Conservation (phyloP, 2,329 filamentous ascomycete genomes). For the Fusarium acutatum region DNA sequence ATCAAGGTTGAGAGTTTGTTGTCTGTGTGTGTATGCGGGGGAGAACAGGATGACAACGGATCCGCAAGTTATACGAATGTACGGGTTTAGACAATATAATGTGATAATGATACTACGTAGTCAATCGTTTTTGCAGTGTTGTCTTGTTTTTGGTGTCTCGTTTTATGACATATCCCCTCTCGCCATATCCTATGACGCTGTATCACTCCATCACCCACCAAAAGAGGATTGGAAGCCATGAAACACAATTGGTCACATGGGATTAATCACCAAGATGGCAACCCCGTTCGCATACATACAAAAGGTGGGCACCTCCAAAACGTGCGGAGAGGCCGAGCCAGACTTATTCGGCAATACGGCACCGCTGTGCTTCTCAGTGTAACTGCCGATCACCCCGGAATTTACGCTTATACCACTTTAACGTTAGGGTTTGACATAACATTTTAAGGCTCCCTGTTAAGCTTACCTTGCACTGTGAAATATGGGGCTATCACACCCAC, state of each 20-base stretch:
- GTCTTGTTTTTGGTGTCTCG: background rate
- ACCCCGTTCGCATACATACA: background rate
- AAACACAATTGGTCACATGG: conserved; percentile 11
- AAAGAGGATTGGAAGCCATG: background rate
- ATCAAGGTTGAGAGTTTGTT: background rate
- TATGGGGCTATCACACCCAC: conserved; percentile 1
- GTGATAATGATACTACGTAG: background rate
- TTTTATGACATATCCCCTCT: background rate
- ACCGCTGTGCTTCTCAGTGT: conserved; percentile 5
- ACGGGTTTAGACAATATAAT: background rate
- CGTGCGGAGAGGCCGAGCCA: conserved; percentile 33
- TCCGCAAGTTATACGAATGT: conserved; percentile 6
- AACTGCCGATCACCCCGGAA: conserved; percentile 21
- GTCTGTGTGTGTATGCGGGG: conserved; percentile 4
- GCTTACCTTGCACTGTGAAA: conserved; percentile 26
- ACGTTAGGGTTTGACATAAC: conserved; percentile 14
- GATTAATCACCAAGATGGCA: background rate
- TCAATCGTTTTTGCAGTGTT: background rate
- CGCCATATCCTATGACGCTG: background rate
- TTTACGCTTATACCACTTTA: conserved; percentile 23
- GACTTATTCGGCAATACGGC: conserved; percentile 33
- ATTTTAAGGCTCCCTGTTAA: conserved; percentile 20
- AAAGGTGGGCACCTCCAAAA: background rate
- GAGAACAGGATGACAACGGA: background rate
- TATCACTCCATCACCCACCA: background rate